Base-by-base conservation (phyloP, 2,329 filamentous ascomycete species). In the Cadophora luteo-olivacea region DNA sequence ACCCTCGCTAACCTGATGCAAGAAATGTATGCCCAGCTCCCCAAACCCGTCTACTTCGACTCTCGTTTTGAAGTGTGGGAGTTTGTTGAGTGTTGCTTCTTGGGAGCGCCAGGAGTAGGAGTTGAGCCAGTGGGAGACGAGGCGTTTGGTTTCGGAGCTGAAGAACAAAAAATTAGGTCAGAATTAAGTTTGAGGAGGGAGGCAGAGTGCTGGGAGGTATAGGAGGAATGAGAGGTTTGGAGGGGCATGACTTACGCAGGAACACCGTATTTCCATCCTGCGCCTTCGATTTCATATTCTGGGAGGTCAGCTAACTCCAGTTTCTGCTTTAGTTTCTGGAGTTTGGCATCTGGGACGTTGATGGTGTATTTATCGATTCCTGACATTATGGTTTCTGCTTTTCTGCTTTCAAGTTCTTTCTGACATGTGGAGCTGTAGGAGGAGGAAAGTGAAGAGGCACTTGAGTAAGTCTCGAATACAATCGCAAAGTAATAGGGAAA, bases 1-100 rank as follows among this genome's bases (percentile, higher is more conserved):
- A 1, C 79, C 81, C 1, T 78, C 75, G 72, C 85, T 88, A 64
- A 78, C 81, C 72, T 89, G 82, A 75, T 91, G 87, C 6, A 92
- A 76, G 73, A 90, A 90, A 77, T 92, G 90, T 1, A 92, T 82
- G 29, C 87, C 81, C 38, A 91, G 74, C 0, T 83, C 81, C 0
- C 82, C 87, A 69, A 90, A 91, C 0, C 84, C 86, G 5, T 88
- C 82, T 0, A 90, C 82, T 0, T 79, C 68, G 6, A 92, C 79
- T 0, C 77, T 74, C 0, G 73, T 76, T 32, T 67, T 74, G 63
- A 76, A 79, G 45, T 79, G 74, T 1, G 75, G 72, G 1, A 76
- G 49, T 6, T 63, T 45, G 38, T 77, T 76, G 19, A 77, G 51
- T 19, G 69, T 57, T 32, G 68, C 54, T 61, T 78, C 72, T 24